Evolutionary conservation across 2,329 filamentous ascomycete genomes (phyloP), one percentile per base, ranked within the genome.

Genomic region (Xylariales sp.): DNA sequence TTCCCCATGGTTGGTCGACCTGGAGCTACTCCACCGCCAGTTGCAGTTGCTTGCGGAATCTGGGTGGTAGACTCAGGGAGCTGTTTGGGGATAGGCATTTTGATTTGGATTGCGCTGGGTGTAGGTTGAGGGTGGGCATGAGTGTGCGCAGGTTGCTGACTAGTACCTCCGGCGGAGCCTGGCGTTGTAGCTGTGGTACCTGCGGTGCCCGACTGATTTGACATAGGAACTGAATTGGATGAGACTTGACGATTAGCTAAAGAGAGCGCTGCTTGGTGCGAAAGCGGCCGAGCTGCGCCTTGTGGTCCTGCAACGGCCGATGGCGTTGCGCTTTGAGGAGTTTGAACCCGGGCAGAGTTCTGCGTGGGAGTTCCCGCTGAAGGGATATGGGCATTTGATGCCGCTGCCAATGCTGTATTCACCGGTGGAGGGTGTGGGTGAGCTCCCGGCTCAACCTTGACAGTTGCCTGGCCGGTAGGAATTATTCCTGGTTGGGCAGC

Each of bases 61-160:
- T 80, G 73, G 6, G 83, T 78, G 31, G 85, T 83, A 33, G 75
- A 74, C 40, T 80, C 76, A 5, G 74, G 76, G 3, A 97, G 73
- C 27, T 76, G 80, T 62, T 94, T 95, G 3, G 88, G 83, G 34
- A 95, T 95, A 0, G 83, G 82, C 69, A 93, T 85, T 57, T 88
- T 89, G 29, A 76, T 65, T 58, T 73, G 54, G 13, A 61, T 58
- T 12, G 63, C 51, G 23, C 62, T 34, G 60, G 66, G 27, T 42
- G 51, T 29, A 23, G 69, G 66, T 19, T 67, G 60, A 4, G 72
- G 69, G 43, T 76, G 72, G 7, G 68, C 67, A 45, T 76, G 72
- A 4, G 65, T 54, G 40, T 74, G 69, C 23, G 23, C 23, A 25
- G 23, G n/a, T 25, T 25, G 35, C 43, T 44, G 49, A 17, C 30